These are phyloP conservation scores for Apiotrichum veenhuisii DNA, from an alignment of 1,284 basidiomycete genomes.

Conservation along the genomic window DNA sequence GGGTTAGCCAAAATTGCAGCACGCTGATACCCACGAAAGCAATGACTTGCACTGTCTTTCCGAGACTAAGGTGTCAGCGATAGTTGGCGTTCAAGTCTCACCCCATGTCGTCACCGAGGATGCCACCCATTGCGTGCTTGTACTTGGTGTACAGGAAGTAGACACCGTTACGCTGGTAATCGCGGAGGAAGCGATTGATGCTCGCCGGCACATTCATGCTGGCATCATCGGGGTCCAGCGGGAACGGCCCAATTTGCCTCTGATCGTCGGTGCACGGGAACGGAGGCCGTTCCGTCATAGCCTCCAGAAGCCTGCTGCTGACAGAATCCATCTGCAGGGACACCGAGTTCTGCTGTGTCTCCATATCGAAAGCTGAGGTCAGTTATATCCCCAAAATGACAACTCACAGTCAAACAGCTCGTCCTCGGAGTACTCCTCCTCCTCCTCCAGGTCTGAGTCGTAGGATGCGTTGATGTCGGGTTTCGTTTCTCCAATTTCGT, in stretches of 20 bases:
- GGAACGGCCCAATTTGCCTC: slow-evolving; percentile 20
- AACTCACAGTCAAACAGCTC: slow-evolving; percentile 16
- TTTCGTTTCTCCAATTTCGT: no score
- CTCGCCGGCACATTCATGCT: slow-evolving; percentile 45
- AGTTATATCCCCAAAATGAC: background rate
- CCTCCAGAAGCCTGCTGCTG: background rate
- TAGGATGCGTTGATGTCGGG: background rate
- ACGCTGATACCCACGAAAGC: slow-evolving; percentile 31
- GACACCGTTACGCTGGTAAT: slow-evolving; percentile 52
- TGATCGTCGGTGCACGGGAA: slow-evolving; percentile 23
- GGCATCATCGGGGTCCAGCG: slow-evolving; percentile 22
- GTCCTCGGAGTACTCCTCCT: slow-evolving; percentile 30
- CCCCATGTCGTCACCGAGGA: slow-evolving; percentile 57
- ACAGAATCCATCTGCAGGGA: background rate
- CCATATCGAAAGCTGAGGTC: background rate
- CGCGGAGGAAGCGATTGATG: slow-evolving; percentile 53
- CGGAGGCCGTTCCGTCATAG: slow-evolving; percentile 15
- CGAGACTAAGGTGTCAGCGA: slow-evolving; percentile 27
- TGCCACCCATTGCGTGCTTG: slow-evolving; percentile 44
- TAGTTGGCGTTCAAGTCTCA: slow-evolving; percentile 9
- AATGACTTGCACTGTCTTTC: slow-evolving; percentile 49
- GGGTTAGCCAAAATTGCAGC: background rate
- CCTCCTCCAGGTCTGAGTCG: slow-evolving; percentile 3
- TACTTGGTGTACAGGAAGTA: slow-evolving; percentile 52
- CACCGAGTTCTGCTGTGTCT: background rate